phyloP scores from a whole-genome alignment of 352 stramenopile species.

The Globisporangium radiosum region DNA sequence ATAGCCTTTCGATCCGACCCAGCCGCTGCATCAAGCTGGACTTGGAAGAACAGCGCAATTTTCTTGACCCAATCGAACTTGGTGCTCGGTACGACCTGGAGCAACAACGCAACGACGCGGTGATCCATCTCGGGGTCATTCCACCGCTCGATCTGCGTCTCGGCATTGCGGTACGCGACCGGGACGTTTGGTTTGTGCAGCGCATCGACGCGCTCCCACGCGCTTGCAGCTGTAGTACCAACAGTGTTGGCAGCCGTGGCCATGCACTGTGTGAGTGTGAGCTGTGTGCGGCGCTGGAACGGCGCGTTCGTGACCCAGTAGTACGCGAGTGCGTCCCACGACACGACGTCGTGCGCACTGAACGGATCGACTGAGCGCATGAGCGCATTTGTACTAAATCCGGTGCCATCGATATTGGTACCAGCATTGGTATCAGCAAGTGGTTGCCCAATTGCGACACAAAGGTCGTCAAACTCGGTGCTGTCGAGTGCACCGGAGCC shows the following conservation, averaged over 20 bases:
- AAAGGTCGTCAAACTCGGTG: conserved; percentile 55
- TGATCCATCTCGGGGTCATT: conserved; percentile 44
- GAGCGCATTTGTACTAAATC: conserved; percentile 7
- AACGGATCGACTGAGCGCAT: conserved; percentile 43
- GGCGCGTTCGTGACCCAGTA: conserved; percentile 46
- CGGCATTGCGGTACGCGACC: conserved; percentile 26
- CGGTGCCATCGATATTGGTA: background rate
- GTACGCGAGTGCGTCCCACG: conserved; percentile 43
- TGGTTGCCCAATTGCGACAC: conserved; percentile 39
- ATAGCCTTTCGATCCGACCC: no score
- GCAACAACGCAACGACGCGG: conserved; percentile 27
- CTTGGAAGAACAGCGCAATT: conserved; percentile 42
- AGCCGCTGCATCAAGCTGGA: conserved; percentile 19
- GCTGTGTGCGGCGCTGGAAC: conserved; percentile 37
- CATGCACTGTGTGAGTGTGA: conserved; percentile 14
- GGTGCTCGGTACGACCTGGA: conserved; percentile 39
- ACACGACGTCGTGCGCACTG: conserved; percentile 18
- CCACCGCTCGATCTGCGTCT: conserved; percentile 41
- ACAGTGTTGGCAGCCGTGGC: no score
- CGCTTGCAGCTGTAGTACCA: no score
- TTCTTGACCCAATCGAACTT: conserved; percentile 51
- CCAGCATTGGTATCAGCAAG: conserved; percentile 17
- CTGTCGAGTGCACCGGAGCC: conserved; percentile 34
- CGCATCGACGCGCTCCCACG: conserved; percentile 42
- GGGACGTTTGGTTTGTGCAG: conserved; percentile 18